These are phyloP conservation scores for Candida smagusa DNA, from an alignment of 1,139 yeast genomes.

Conservation along the genomic window DNA sequence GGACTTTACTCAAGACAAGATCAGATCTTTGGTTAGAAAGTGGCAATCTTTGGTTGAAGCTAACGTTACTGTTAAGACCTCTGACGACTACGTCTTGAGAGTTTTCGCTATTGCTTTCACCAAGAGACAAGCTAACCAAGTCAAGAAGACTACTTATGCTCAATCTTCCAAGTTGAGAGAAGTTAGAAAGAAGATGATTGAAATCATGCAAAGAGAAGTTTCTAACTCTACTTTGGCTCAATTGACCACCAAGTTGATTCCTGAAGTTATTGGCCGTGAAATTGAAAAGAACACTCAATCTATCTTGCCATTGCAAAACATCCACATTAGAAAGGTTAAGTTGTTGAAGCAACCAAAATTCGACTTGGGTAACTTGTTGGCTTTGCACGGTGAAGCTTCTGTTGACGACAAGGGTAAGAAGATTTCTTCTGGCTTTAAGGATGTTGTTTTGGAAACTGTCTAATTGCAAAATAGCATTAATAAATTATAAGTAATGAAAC, in stretches of 20 bases:
- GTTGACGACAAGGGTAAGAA: slow-evolving; percentile 85
- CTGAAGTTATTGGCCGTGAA: slow-evolving; percentile 90
- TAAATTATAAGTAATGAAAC: background rate
- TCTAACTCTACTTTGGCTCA: slow-evolving; percentile 82
- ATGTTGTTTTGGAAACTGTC: slow-evolving; percentile 70
- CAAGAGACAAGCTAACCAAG: slow-evolving; percentile 85
- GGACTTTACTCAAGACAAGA: slow-evolving; percentile 88
- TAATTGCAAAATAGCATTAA: slow-evolving; percentile 17
- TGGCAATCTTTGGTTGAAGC: slow-evolving; percentile 94
- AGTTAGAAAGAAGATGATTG: slow-evolving; percentile 80
- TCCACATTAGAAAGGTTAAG: slow-evolving; percentile 89
- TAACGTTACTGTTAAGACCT: slow-evolving; percentile 86
- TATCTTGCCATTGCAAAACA: slow-evolving; percentile 88
- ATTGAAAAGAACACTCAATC: slow-evolving; percentile 82
- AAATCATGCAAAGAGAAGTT: slow-evolving; percentile 83
- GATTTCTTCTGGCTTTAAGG: slow-evolving; percentile 82
- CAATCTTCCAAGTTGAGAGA: slow-evolving; percentile 86
- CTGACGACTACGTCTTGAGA: slow-evolving; percentile 87
- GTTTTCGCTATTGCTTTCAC: slow-evolving; percentile 91
- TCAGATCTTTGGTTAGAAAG: slow-evolving; percentile 87
- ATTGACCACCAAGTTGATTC: slow-evolving; percentile 83
- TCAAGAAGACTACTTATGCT: slow-evolving; percentile 89
- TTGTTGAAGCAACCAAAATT: slow-evolving; percentile 88
- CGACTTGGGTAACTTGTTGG: slow-evolving; percentile 83
- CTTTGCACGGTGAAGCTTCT: slow-evolving; percentile 88